Base-by-base conservation (phyloP, 805 yeast species). In the Sugiyamaella lignohabitans region DNA sequence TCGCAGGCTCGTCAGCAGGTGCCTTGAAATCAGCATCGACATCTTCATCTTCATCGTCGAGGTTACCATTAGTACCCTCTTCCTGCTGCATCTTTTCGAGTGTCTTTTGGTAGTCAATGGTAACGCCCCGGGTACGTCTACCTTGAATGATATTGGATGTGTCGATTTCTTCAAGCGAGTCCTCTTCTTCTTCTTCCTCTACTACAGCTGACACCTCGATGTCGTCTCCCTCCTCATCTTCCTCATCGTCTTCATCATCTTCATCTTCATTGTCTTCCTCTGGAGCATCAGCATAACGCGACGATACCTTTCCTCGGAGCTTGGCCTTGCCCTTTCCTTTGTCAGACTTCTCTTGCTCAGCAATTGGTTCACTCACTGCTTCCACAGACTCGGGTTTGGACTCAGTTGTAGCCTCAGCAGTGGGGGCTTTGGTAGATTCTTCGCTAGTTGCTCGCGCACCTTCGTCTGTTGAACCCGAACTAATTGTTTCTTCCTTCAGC, bases 81-180 rank as follows among this genome's bases (percentile, higher is more conserved):
- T 78, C 82, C 42, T 67, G 68, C 45, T 76, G 79, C 57, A 86
- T 66, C 60, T 84, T 77, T 55, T 78, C 84, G 18, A 87, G 85
- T 14, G 94, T 87, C 66, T 85, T 82, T 48, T 79, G 72, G 64
- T 84, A 88, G 66, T 88, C 96, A 56, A 89, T 83, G 17, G 82
- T 84, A 60, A 81, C 84, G 14, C 96, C 95, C 56, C 97, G 78
- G 5, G 96, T 88, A 71, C 96, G 84, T 67, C 95, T 68, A 16
- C 66, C 66, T n/a, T 83, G 74, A 54, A 87, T 87, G 62, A 88
- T 87, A 66, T 88, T 89, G 35, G 87, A 70, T 35, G 83, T 72
- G 60, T 86, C 95, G 55, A 88, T 85, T 65, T 84, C 95, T 30
- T 75, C 73, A 53, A 87, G 70, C 57, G 84, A 91, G 57, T 85